Evolutionary conservation across 306 rosid species (phyloP), one percentile per base, ranked within the genome.

Genomic region (Inga oerstediana): DNA sequence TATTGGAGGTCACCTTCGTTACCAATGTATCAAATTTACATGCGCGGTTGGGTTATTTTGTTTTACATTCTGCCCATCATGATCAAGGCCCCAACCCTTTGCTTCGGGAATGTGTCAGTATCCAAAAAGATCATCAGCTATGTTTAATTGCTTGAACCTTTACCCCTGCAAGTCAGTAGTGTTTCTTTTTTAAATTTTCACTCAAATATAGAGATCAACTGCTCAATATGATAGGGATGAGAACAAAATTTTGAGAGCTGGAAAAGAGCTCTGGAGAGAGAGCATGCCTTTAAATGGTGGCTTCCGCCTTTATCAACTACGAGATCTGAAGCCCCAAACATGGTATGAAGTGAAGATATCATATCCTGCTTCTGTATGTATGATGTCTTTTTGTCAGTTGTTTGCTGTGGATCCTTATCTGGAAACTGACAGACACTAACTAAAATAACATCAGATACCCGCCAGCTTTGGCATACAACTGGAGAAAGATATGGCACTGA

Each of bases 281-380:
- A 89, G 87, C 20, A 45, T 93, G 52, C 91, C 92, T 34, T 81
- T 96, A 48, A 80, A 62, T 58, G 82, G 81, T 73, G 98, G 97
- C 61, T 96, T 91, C 7, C 70, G 94, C 77, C 85, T 92, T 81
- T 93, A 96, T 86, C 89, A 75, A 80, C 85, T 93, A 78, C 92
- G 85, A 77, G 92, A 94, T 84, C 91, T 93, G 62, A 91, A 90
- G 80, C 88, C 93, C n/a, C 64, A 79, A 73, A 62, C 69, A 3
- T 89, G 93, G 97, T 96, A 93, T 75, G 99, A 96, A 93, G 99
- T 92, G 39, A 62, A 62, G 69, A 93, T 96, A 91, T 96, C 99
- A 73, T 92, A 92, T 82, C 99, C 99, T n/a, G 95, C 98, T 84
- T 90, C 97, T 80, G 99, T 96, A 93, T 87, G 97, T 90, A 81